Evolutionary conservation across 495 filamentous ascomycete species (phyloP), one percentile per base, ranked within the genome.

Genomic region (Monascus purpureus): DNA sequence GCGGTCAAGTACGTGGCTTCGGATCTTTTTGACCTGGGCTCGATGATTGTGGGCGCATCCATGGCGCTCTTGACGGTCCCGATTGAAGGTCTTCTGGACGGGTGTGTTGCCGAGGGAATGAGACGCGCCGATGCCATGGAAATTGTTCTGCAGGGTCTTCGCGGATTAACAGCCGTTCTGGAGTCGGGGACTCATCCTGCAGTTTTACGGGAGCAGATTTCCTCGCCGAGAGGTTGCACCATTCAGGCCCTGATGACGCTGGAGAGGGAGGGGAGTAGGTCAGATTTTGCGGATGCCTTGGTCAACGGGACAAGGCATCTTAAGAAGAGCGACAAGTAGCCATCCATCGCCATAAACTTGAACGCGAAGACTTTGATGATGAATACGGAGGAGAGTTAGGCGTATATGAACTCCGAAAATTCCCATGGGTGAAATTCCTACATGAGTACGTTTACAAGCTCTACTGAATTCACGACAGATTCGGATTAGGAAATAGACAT

Each of bases 31-130:
- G 47, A 55, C 25, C 31, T 46, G 7, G 53, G 43, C 6, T 45
- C 50, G 36, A 52, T 58, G 28, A 30, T 61, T 17, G 44, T 45
- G 8, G 50, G 54, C 1, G 46, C 52, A 13, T 39, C 51, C 13
- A 37, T 55, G 36, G 59, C 51, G 22, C 35, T 53, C 9, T 24
- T 57, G 39, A 46, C 53, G 9, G 37, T 57, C 12, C 39, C 59
- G 2, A 36, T 59, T 28, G 55, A 61, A 16, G 59, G 59, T 2
- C 40, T 63, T 14, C 18, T 59, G 24, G 55, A 63, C 40, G 59
- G 57, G 3, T 53, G 48, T 41, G 55, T 63, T 20, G 51, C 43
- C 0, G 52, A 55, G 42, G 59, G 59, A 0, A 15, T 61, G 1
- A 45, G 49, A 23, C 36, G 55, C 16, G 30, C 38, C 0, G 55